Base-by-base conservation (phyloP, 148 eudicot species). In the Camellia lanceoleosa region DNA sequence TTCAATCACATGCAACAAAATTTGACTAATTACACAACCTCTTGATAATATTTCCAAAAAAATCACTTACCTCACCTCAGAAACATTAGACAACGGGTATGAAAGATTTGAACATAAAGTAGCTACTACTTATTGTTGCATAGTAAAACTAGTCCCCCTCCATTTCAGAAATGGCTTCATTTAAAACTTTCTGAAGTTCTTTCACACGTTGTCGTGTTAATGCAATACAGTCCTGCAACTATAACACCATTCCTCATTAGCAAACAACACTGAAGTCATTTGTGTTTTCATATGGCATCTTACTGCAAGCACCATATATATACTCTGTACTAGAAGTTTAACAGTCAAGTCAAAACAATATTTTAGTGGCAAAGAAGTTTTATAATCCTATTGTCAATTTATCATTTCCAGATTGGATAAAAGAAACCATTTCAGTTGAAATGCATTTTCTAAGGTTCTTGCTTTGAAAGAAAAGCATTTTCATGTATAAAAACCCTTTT, bases 121-220 rank as follows among this genome's bases (percentile, higher is more conserved):
- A 70, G 3, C 19, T 44, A 46, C 51, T 0, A 8, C n/a, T 30
- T 7, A 14, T 30, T 46, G 9, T 18, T 7, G 73, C 74, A 0
- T 62, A n/a, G 47, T 3, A 52, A 63, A 56, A n/a, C 80, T 90
- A 90, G 81, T 91, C 95, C 13, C 87, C 84, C 83, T 92, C 98
- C 95, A 92, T 92, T 76, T 86, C 95, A 76, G 94, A 88, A 77
- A 91, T 77, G 69, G 97, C 91, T 80, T 90, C 93, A 67, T 82
- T 80, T 78, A 95, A 82, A 84, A 89, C 88, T 54, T 46, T 80
- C 80, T 83, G 89, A 64, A 95, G 91, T 78, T 95, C 98, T 72
- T 86, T 82, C 80, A 89, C 86, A 85, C 98, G 90, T 72, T 88
- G 91, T 82, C 87, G 87, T 68, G 98, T 82, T 74, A 95, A 76